Conservation (phyloP, 2,329 filamentous ascomycete genomes). For the Pseudogymnoascus pannorum region DNA sequence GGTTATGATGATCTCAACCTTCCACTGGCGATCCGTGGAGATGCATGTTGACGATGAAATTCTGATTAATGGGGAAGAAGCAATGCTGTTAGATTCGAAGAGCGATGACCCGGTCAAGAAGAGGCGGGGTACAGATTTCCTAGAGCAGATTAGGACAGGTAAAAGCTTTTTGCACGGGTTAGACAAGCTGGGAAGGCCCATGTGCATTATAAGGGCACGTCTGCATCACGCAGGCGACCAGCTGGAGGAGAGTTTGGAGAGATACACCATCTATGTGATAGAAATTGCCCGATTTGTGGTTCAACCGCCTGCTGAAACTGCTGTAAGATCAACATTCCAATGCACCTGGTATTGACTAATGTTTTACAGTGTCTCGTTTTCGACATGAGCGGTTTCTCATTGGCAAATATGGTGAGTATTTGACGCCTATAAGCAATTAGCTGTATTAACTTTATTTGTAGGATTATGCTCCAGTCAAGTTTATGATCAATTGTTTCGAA, state of each 20-base stretch:
- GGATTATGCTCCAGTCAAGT: conserved; percentile 95
- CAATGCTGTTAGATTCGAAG: conserved; percentile 54
- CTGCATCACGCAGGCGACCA: conserved; percentile 80
- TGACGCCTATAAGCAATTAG: not conserved
- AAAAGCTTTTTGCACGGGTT: conserved; percentile 88
- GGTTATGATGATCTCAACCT: conserved; percentile 88
- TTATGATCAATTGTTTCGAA: conserved; percentile 99
- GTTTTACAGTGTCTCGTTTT: conserved; percentile 72
- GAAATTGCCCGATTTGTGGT: conserved; percentile 87
- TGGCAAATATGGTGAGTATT: conserved; percentile 78
- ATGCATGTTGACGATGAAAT: conserved; percentile 88
- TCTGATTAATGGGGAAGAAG: conserved; percentile 66
- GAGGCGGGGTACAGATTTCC: conserved; percentile 63
- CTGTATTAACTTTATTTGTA: conserved; percentile 28
- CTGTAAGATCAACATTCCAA: conserved; percentile 51
- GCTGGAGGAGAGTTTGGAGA: conserved; percentile 71
- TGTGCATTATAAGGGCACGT: conserved; percentile 77
- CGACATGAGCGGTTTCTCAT: conserved; percentile 88
- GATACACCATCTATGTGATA: conserved; percentile 88
- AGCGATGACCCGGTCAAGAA: conserved; percentile 55
- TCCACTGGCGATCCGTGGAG: conserved; percentile 80
- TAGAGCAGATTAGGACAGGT: conserved; percentile 77
- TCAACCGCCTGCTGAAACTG: conserved; percentile 76
- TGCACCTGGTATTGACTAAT: conserved; percentile 2
- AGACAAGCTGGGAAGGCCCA: conserved; percentile 77